Base-by-base conservation (phyloP, 1,284 basidiomycete species). In the Salmacisia buchloeana region DNA sequence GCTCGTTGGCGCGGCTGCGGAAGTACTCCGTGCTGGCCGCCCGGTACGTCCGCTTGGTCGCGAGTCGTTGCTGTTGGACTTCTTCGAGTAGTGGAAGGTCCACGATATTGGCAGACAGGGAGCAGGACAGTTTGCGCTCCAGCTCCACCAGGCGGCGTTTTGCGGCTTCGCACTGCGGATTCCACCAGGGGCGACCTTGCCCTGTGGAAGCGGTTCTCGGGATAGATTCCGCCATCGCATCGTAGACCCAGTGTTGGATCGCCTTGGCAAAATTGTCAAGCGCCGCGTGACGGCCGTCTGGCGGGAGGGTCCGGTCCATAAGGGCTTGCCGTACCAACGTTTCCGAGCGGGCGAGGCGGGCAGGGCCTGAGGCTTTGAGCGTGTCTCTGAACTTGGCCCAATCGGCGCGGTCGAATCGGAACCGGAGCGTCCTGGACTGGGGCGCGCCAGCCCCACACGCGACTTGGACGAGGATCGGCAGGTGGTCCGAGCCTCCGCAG, bases 321-420 rank as follows among this genome's bases (percentile, higher is more conserved):
- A n/a, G 5, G 27, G 10, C 31, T 31, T 15, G 49, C 23, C 5
- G 49, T 31, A 29, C 23, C 9, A 2, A 12, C 25, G 7, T 18
- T 3, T 33, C 27, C 21, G 39, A 15, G 12, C 23, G 36, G 4
- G 13, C 25, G 18, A 58, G 21, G 6, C 21, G 9, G 33, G 36
- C 27, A 18, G 3, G 4, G 4, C 21, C 3, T 12, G 13, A 21
- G 56, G 25, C 3, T 29, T 27, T 35, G 6, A 39, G 35, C 58
- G 34, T 9, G 9, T 36, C 18, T 10, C 34, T 5, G 39, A 27
- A 38, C 58, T n/a, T 36, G 31, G 29, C 39, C 58, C 58, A 41
- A 9, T 59, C 43, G 4, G 58, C 38, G 21, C 58, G 43, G 18
- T 15, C 43, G 39, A 41, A 59, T 6, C 58, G 43, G 18, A 59